Conservation (phyloP, 306 rosid species). For the Quercus mongolica region DNA sequence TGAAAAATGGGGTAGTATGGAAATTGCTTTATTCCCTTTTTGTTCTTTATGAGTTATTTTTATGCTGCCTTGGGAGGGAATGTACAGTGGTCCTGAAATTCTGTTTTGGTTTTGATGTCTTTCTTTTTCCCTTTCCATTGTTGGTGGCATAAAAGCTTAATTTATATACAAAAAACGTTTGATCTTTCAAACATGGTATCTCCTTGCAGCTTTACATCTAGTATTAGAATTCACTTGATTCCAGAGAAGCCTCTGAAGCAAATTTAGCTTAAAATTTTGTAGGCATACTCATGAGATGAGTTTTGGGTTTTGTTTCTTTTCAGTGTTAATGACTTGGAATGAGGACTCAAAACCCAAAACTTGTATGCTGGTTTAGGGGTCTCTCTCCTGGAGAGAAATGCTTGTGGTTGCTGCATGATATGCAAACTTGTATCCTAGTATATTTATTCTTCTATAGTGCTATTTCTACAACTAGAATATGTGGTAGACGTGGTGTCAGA, state of each 20-base stretch:
- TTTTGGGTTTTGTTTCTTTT: background rate
- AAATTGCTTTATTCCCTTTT: constrained; percentile 21
- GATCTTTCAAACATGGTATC: constrained; percentile 16
- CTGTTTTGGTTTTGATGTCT: constrained; percentile 28
- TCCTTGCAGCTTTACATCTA: constrained; percentile 10
- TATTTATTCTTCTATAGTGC: background rate
- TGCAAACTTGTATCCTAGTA: background rate
- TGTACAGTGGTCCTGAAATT: constrained; percentile 44
- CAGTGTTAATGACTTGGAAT: background rate
- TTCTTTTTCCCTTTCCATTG: constrained; percentile 16
- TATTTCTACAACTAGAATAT: background rate
- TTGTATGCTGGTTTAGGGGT: background rate
- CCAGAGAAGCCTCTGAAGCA: background rate
- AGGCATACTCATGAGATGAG: background rate
- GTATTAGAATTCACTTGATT: background rate
- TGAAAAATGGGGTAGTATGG: constrained; percentile 1
- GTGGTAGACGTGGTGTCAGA: background rate
- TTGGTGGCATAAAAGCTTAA: constrained; percentile 32
- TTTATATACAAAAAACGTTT: constrained; percentile 31
- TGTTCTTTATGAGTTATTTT: constrained; percentile 23
- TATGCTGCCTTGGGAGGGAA: constrained; percentile 28
- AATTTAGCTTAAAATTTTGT: background rate
- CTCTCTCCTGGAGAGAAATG: background rate
- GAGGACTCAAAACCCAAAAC: background rate
- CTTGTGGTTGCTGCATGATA: background rate